A percentile compares a stretch with the other conserved stretches of the same genome.
Conservation (phyloP, 371 early-diverging fungal genomes). For the Mortierella sp. region DNA sequence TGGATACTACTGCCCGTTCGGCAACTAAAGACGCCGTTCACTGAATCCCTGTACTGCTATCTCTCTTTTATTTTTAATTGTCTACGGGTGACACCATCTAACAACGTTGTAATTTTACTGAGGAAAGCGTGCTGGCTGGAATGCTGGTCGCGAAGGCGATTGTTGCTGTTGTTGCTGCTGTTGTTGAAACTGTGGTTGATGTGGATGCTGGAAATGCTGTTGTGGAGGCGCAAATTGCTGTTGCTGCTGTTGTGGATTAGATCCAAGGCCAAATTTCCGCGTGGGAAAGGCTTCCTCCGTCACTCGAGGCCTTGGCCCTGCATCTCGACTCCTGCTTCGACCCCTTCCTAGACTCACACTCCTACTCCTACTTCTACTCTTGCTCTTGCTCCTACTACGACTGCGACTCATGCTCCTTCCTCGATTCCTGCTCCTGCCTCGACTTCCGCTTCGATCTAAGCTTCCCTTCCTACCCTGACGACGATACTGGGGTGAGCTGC, state of each 20-base stretch:
- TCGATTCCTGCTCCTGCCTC: neutral
- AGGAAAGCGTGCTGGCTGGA: slow-evolving; percentile 27
- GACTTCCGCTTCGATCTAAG: neutral
- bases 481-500: slow-evolving; percentile 30
- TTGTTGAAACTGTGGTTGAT: neutral
- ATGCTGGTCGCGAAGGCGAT: slow-evolving; percentile 18
- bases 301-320: neutral
- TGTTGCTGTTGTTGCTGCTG: slow-evolving; percentile 18
- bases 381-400: slow-evolving; percentile 16
- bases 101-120: neutral
- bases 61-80: neutral
- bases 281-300: slow-evolving; percentile 10
- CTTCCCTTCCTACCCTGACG: neutral
- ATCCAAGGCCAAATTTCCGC: slow-evolving; percentile 1
- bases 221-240: neutral
- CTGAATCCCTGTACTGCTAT: neutral
- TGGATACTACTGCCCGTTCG: neutral
- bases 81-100: neutral
- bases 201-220: slow-evolving; percentile 7
- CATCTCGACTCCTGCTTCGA: slow-evolving; percentile 12
- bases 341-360: slow-evolving; percentile 6
- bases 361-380: slow-evolving; percentile 21
- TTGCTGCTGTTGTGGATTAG: slow-evolving; percentile 13
- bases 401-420: neutral
- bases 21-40: slow-evolving; percentile 5